Percentiles rank a stretch among this genome's conserved stretches.
Evolutionary conservation across 2,329 filamentous ascomycete genomes (phyloP).

Genomic region (Cladosporium sp.): DNA sequence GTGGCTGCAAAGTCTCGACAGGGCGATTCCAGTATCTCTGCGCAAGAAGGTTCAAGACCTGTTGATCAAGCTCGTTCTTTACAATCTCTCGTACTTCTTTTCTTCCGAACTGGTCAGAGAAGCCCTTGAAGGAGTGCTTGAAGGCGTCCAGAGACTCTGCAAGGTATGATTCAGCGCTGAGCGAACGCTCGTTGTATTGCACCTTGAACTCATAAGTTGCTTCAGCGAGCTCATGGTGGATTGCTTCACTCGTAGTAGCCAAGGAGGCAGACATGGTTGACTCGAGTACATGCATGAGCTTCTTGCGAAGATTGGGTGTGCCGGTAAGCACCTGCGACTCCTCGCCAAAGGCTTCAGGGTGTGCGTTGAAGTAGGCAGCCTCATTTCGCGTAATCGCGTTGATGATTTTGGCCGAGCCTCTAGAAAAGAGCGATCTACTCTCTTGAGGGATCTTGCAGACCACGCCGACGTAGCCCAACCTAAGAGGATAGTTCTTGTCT

Average conservation of each 20-base stretch:
- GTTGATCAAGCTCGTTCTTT: constrained; percentile 89
- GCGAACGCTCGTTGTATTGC: constrained; percentile 92
- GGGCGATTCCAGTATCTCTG: constrained; percentile 98
- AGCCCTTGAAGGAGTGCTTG: constrained; percentile 96
- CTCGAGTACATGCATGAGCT: constrained; percentile 94
- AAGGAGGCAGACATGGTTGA: constrained; percentile 94
- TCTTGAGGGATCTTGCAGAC: constrained; percentile 72
- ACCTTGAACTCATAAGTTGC: constrained; percentile 99
- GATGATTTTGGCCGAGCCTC: constrained; percentile 73
- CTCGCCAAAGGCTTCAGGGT: constrained; percentile 73
- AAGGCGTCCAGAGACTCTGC: constrained; percentile 93
- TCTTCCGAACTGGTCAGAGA: constrained; percentile 82
- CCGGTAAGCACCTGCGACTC: constrained; percentile 71
- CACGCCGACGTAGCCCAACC: constrained; percentile 94
- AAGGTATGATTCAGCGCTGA: constrained; percentile 93
- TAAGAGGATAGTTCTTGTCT: constrained; percentile 87
- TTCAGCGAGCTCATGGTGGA: constrained; percentile 91
- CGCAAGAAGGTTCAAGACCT: constrained; percentile 86
- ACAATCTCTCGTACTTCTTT: constrained; percentile 83
- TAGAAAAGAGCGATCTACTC: constrained; percentile 69
- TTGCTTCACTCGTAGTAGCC: constrained; percentile 83
- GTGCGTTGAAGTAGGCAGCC: constrained; percentile 75
- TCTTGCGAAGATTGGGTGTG: constrained; percentile 82
- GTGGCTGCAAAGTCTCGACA: constrained; percentile 68
- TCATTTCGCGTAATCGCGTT: constrained; percentile 83